Base-by-base conservation (phyloP, 805 yeast genomes). In the Candida ficus region DNA sequence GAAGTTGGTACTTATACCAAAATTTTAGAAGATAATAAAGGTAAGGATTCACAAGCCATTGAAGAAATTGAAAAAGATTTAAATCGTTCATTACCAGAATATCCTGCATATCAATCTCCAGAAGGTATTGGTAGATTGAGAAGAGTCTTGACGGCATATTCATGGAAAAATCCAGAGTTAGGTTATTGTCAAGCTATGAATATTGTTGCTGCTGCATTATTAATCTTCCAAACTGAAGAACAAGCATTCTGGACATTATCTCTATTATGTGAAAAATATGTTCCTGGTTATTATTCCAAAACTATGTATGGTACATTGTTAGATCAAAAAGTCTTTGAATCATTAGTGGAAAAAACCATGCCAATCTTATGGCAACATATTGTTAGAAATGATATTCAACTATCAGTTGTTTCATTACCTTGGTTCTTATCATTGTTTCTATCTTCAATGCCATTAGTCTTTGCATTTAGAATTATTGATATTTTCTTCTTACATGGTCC, bases 141-240 rank as follows among this genome's bases (percentile, higher is more conserved):
- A 46, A 73, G 95, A 45, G 98, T 93, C 0, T 70, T 93, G 43
- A 83, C 95, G 0, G 96, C 96, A 0, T 93, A 90, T 56, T 86
- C 96, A 0, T 93, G 98, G 97, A 86, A 84, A 49, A 89, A 90
- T 58, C 96, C 96, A 0, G 96, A 91, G 31, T 87, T 93, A 20
- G 99, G 99, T 0, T 93, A 93, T 61, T 93, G 99, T 60, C 99
- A 93, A 62, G 99, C 98, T 1, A 93, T 95, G 99, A 93, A 93
- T 58, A 93, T 93, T 38, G 89, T 85, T 8, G 79, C 77, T 2
- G 95, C 95, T 2, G 90, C 87, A 0, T 60, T 85, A 39, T 63
- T 85, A 44, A 83, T 83, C 29, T 84, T 79, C 59, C 89, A 87
- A 83, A 83, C 95, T 8, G 99, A 93, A 61, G 99, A 91, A 49